phyloP scores from a whole-genome alignment of 2,329 filamentous ascomycete species.

The Aspergillus terreus region DNA sequence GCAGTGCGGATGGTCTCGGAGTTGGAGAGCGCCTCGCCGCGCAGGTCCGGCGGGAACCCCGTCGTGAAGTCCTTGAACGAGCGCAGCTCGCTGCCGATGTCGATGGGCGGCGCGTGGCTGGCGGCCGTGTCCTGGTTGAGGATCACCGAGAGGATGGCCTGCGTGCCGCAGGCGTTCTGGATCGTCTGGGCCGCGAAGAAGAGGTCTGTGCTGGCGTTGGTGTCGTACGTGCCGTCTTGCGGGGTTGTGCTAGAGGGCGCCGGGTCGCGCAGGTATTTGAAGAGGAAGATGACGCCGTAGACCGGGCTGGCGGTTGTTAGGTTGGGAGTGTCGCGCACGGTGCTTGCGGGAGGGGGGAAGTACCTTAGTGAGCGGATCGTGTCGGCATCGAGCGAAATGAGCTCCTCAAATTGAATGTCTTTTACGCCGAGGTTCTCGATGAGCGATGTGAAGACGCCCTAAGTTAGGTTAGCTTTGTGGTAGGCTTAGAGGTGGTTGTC shows the following conservation, averaged over 20 bases:
- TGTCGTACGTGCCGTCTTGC: slow-evolving; percentile 77
- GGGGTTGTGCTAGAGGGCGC: slow-evolving; percentile 64
- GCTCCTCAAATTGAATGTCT: slow-evolving; percentile 94
- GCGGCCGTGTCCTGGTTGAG: slow-evolving; percentile 65
- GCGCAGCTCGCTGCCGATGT: slow-evolving; percentile 66
- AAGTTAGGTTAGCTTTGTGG: slow-evolving; percentile 16
- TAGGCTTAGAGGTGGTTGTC: slow-evolving; percentile 1
- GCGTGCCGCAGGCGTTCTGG: slow-evolving; percentile 96
- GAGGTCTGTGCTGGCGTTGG: slow-evolving; percentile 67
- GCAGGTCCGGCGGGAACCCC: slow-evolving; percentile 72
- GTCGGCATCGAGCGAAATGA: slow-evolving; percentile 80
- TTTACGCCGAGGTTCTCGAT: slow-evolving; percentile 89
- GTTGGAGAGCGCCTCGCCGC: slow-evolving; percentile 69
- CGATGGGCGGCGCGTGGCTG: slow-evolving; percentile 42
- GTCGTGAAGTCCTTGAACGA: slow-evolving; percentile 88
- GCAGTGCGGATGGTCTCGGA: slow-evolving; percentile 68
- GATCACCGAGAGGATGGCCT: slow-evolving; percentile 86
- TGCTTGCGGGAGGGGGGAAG: not conserved
- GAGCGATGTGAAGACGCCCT: slow-evolving; percentile 96
- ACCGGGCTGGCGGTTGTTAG: slow-evolving; percentile 55
- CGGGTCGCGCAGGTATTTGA: slow-evolving; percentile 67
- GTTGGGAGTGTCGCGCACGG: not conserved
- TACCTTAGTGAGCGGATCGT: slow-evolving; percentile 43
- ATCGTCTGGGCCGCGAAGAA: slow-evolving; percentile 98
- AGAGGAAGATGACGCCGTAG: slow-evolving; percentile 97